These are phyloP conservation scores for Trichoderma koningii DNA, from an alignment of 2,329 filamentous ascomycete genomes.

Conservation along the genomic window DNA sequence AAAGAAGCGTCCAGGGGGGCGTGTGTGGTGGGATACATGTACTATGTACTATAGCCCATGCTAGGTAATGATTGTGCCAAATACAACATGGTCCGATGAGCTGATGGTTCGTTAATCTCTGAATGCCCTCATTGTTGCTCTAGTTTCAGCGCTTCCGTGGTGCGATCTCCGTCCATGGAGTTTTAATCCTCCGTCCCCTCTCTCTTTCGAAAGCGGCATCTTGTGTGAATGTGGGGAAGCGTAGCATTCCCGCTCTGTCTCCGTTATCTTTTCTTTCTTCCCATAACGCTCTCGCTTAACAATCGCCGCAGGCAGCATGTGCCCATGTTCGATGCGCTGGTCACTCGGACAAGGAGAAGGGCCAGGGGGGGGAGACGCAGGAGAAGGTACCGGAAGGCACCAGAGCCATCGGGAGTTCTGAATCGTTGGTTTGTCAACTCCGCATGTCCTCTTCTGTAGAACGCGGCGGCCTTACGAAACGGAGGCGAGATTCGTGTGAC, in stretches of 20 bases:
- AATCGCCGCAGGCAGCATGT: background rate
- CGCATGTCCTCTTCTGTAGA: too few species aligned
- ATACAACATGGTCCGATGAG: conserved; percentile 8
- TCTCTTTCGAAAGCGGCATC: background rate
- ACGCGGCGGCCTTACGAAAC: too few species aligned
- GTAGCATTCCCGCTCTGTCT: background rate
- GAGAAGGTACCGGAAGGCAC: conserved; percentile 6
- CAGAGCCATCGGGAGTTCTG: background rate
- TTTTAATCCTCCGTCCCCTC: background rate
- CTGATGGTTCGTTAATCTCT: background rate
- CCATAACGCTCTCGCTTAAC: conserved; percentile 6
- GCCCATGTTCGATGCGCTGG: conserved; percentile 13
- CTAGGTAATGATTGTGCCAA: background rate
- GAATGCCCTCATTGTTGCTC: background rate
- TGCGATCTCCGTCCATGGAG: background rate
- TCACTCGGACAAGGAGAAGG: background rate
- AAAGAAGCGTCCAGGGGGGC: background rate
- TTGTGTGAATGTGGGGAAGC: too few species aligned
- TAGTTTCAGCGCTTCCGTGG: background rate
- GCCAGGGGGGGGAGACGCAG: background rate
- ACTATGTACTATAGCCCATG: background rate
- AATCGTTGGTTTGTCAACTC: too few species aligned
- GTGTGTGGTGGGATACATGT: background rate
- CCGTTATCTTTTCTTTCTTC: background rate
- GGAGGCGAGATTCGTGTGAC: too few species aligned